A percentile compares a stretch with the other conserved stretches of the same genome.
Conservation (phyloP, 805 yeast genomes). For the Wickerhamiella hasegawae region DNA sequence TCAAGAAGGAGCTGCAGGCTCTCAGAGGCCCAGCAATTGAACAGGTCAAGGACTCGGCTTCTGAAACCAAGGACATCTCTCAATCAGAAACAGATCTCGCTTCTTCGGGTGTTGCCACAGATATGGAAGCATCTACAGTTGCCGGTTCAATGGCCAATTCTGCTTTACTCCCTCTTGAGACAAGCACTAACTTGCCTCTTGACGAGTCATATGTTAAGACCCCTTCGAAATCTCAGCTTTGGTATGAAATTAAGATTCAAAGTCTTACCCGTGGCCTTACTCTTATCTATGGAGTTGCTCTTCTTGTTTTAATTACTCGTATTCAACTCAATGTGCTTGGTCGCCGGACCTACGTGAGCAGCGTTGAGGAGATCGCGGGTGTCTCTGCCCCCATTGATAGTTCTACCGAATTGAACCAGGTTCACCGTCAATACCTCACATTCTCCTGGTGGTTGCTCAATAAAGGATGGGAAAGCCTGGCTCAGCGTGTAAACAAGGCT, state of each 20-base stretch:
- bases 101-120: slow-evolving; percentile 9
- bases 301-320: slow-evolving; percentile 63
- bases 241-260: slow-evolving; percentile 68
- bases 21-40: slow-evolving; percentile 29
- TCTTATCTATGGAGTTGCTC: slow-evolving; percentile 47
- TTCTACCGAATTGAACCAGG: slow-evolving; percentile 20
- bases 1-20: slow-evolving; percentile 52
- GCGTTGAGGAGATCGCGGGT: slow-evolving; percentile 54
- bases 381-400: slow-evolving; percentile 8
- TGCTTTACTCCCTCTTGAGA: not conserved
- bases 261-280: slow-evolving; percentile 62
- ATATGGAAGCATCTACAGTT: not conserved
- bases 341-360: slow-evolving; percentile 66
- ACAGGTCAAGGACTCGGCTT: slow-evolving; percentile 3
- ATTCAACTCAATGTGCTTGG: slow-evolving; percentile 81
- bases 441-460: slow-evolving; percentile 90
- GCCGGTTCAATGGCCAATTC: not conserved
- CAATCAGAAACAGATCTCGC: slow-evolving; percentile 6
- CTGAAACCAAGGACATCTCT: not conserved
- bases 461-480: slow-evolving; percentile 58
- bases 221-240: slow-evolving; percentile 42
- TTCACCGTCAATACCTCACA: slow-evolving; percentile 66
- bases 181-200: not conserved
- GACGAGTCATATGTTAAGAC: slow-evolving; percentile 21
- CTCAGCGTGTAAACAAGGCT: slow-evolving; percentile 34